Evolutionary conservation across 257 asterid species (phyloP), one percentile per base, ranked within the genome.

Genomic region (Ehretia macrophylla): DNA sequence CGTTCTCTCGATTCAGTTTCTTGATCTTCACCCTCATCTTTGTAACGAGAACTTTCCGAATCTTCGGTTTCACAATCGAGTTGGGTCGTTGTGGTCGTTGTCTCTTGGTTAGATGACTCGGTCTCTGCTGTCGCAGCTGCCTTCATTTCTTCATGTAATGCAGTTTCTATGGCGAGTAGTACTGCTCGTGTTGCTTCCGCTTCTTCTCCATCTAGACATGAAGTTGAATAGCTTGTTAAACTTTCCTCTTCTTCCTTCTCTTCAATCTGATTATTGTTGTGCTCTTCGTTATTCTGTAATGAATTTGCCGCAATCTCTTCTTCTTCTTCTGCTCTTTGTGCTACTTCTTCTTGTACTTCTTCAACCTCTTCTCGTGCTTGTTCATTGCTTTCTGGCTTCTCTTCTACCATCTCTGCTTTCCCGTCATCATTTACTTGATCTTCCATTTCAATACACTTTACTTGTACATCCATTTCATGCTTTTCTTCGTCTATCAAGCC

Each of bases 271-370:
- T 79, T 61, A 44, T 70, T 73, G 42, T 63, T 68, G 11, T 46
- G 65, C 17, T 67, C 44, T 51, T 68, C 90, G 22, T 5, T 23
- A 1, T 21, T 23, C 38, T 52, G 14, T 14, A 49, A 6, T 0
- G 9, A 0, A n/a, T 50, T 8, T 17, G 11, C 55, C 27, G 6
- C 76, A 5, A 86, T 65, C 68, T 81, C 95, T 0, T 66, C 76
- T 51, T 82, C 87, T 38, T 75, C 82, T 21, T 65, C 80, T 16
- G 60, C 66, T 35, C 48, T 67, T 22, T 50, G 11, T 56, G 5
- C 11, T 16, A 14, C 23, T 16, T 48, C 53, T 12, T 58, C 49
- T 56, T 32, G 56, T 21, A 21, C 63, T 32, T 58, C 59, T 38
- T 38, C 44, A 38, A 5, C 44, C 11, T 38, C 44, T 38, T 38